Base-by-base conservation (phyloP, 2,329 filamentous ascomycete genomes). In the Aspergillus fischeri region DNA sequence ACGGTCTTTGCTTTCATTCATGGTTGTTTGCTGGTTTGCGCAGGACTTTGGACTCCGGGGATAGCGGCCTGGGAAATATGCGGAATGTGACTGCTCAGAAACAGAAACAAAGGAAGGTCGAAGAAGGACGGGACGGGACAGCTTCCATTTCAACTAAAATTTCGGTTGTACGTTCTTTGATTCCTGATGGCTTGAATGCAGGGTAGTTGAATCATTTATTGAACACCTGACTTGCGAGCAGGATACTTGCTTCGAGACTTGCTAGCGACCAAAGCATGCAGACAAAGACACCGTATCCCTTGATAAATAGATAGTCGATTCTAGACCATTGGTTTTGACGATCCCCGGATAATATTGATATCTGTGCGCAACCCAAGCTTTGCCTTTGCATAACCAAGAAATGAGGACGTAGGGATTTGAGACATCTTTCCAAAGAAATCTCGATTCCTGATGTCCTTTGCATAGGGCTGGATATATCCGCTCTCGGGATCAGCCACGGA, bases 51-150 rank as follows among this genome's bases (percentile, higher is more conserved):
- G 32, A 53, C 51, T 49, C 42, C 52, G 57, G 60, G 60, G 63
- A 52, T 58, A 50, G 53, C 57, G 56, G 58, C 44, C 52, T 53
- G 56, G 59, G 47, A 51, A 55, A 51, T 54, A 45, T 54, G 49
- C 57, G 62, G 64, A 66, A 65, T 63, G 62, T 59, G 56, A 62
- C 58, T 57, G 51, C 50, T 59, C 56, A 59, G 55, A 50, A 51
- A 38, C 28, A 52, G 28, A 29, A 41, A 48, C 44, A 47, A 47
- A 47, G 24, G 21, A 24, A 47, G 21, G 6, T 45, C 42, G 21
- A 24, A 45, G 10, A 21, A 7, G 9, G 42, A 45, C 21, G 8
- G 42, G 3, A 44, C 8, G n/a, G 11, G 11, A 0, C 32, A 35
- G 32, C 32, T 17, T 38, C 32, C 32, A 17, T 38, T 38, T 17